Conservation (phyloP, 164 flowering plant genomes). For the Vitis amurensis region DNA sequence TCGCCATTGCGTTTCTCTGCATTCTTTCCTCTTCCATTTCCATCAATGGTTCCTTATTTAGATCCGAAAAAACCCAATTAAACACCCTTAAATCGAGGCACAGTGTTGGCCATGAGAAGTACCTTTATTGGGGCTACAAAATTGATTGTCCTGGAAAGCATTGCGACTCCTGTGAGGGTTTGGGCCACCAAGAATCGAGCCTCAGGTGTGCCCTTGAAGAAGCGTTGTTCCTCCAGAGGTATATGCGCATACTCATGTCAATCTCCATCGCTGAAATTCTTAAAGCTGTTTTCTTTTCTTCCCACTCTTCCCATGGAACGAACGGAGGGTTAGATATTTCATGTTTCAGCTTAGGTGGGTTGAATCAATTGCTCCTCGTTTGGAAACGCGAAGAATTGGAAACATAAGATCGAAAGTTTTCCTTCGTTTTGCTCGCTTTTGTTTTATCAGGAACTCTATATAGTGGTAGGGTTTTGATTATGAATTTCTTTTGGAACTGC, state of each 20-base stretch:
- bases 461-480: too few relatives aligned
- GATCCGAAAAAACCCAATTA: slow-evolving; percentile 17
- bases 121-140: slow-evolving; percentile 84
- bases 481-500: too few relatives aligned
- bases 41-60: slow-evolving; percentile 29
- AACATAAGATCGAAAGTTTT: neutral
- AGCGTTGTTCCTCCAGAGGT: slow-evolving; percentile 88
- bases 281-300: neutral
- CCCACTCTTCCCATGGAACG: too few relatives aligned
- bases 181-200: slow-evolving; percentile 98
- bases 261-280: neutral
- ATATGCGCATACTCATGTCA: neutral
- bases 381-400: too few relatives aligned
- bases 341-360: too few relatives aligned
- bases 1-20: slow-evolving; percentile 43
- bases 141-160: slow-evolving; percentile 98
- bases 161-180: slow-evolving; percentile 85
- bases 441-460: neutral
- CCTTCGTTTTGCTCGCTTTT: neutral
- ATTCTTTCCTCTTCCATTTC: slow-evolving; percentile 44
- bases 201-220: slow-evolving; percentile 98
- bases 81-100: neutral
- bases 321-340: too few relatives aligned
- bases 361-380: too few relatives aligned
- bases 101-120: slow-evolving; percentile 40